Conservation (phyloP, 2,329 filamentous ascomycete genomes). For the Colletotrichum plurivorum region DNA sequence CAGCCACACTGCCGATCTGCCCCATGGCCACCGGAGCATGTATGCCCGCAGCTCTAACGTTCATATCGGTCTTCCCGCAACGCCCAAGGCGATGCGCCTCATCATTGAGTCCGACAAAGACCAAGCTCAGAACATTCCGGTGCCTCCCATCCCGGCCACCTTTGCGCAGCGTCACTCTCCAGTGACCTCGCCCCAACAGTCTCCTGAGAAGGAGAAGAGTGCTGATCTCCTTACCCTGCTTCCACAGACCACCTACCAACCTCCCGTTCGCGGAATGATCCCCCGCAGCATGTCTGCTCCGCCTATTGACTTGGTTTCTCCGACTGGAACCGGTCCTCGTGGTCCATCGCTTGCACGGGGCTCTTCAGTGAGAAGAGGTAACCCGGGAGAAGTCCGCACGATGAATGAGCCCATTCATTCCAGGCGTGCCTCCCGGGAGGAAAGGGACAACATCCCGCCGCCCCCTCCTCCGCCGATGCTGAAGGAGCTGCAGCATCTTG, state of each 20-base stretch:
- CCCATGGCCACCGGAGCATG: slow-evolving; percentile 57
- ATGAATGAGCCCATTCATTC: slow-evolving; percentile 60
- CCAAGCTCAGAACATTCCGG: slow-evolving; percentile 39
- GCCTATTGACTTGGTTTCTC: slow-evolving; percentile 54
- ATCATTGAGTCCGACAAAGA: slow-evolving; percentile 75
- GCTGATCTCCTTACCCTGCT: slow-evolving; percentile 61
- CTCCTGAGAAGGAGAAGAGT: slow-evolving; percentile 51
- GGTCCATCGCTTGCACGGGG: slow-evolving; percentile 44
- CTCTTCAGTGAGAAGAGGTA: slow-evolving; percentile 53
- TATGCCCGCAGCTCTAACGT: slow-evolving; percentile 60
- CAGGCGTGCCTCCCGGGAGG: slow-evolving; percentile 28
- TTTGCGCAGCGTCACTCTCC: slow-evolving; percentile 62
- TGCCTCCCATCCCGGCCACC: slow-evolving; percentile 66
- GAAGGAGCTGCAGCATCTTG: slow-evolving; percentile 75
- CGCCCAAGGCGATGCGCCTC: slow-evolving; percentile 90
- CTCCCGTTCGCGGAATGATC: slow-evolving; percentile 63
- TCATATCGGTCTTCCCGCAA: slow-evolving; percentile 86
- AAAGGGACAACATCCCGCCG: slow-evolving; percentile 61
- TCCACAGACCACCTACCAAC: slow-evolving; percentile 59
- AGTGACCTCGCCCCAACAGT: slow-evolving; percentile 52
- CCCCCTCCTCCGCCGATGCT: slow-evolving; percentile 68
- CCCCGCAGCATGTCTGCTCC: slow-evolving; percentile 74
- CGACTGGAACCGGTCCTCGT: slow-evolving; percentile 45
- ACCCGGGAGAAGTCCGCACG: slow-evolving; percentile 55
- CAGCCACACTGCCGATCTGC: slow-evolving; percentile 77